Percentiles rank a stretch among this genome's conserved stretches.
These are phyloP conservation scores for Ammopiptanthus mongolicus DNA, from an alignment of 306 rosid species.

Conservation along the genomic window DNA sequence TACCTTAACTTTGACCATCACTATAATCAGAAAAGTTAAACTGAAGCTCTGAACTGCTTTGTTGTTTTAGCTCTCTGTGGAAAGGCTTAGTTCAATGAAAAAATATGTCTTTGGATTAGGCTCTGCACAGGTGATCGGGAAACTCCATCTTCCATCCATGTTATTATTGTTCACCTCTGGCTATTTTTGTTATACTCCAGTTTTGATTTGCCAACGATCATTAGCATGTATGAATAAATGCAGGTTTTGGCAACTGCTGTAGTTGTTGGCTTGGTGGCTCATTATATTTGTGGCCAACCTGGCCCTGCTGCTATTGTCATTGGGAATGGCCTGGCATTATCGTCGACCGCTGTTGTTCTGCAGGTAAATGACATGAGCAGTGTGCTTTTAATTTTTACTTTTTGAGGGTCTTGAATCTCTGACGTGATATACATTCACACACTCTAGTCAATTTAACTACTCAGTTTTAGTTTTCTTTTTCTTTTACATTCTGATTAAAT, in stretches of 20 bases:
- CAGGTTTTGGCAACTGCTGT: constrained; percentile 95
- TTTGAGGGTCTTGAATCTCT: neutral
- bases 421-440: neutral
- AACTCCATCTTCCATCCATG: constrained; percentile 14
- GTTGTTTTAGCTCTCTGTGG: constrained; percentile 85
- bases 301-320: constrained; percentile 98
- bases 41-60: constrained; percentile 34
- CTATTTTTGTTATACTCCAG: constrained; percentile 7
- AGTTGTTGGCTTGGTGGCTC: constrained; percentile 78
- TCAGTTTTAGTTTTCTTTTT: neutral
- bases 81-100: constrained; percentile 99
- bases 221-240: constrained; percentile 34
- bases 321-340: constrained; percentile 97
- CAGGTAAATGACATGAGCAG: constrained; percentile 53
- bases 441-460: constrained; percentile 2
- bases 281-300: constrained; percentile 71
- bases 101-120: constrained; percentile 99
- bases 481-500: neutral
- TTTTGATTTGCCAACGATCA: constrained; percentile 22
- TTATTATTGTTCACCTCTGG: constrained; percentile 6
- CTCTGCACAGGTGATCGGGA: constrained; percentile 85
- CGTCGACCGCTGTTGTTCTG: constrained; percentile 98
- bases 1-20: constrained; percentile 18
- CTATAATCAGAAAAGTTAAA: constrained; percentile 27
- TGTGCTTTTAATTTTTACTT: neutral